Evolutionary conservation across 768 basidiomycete species (phyloP), one percentile per base, ranked within the genome.

Genomic region (Harrya chromipes): DNA sequence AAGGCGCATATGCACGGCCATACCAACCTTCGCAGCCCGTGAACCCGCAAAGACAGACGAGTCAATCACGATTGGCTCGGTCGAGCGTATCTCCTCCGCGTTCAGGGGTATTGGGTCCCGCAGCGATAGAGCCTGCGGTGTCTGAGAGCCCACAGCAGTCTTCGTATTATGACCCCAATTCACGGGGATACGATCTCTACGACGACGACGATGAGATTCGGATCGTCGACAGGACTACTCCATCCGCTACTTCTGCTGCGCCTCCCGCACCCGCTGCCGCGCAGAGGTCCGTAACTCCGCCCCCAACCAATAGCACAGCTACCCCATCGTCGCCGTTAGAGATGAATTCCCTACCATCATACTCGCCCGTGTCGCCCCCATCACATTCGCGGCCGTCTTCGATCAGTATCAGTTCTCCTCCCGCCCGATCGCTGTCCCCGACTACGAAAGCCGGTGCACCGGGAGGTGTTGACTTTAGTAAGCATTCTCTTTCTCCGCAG

Each of bases 101-200:
- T 35, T 61, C 55, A 0, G 59, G 46, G 3, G 17, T 58, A 4
- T 17, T 10, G 13, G 46, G 23, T 19, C 17, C 55, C 14, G 19
- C 39, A 13, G 33, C 27, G 0, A 2, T 27, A 13, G 61, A 46
- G 23, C 40, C 37, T 1, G 23, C 14, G 37, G 23, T 39, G 13
- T 39, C 52, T 52, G 13, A 43, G 10, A 19, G 4, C 29, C 29
- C 60, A 1, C 59, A 54, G 37, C 63, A 57, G 20, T 40, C 66
- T 2, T 63, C 71, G 29, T 69, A 72, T 47, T 72, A 70, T 40
- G 67, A 72, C 42, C 68, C 72, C 12, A 69, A 73, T 38, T 16
- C 62, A 0, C 54, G 53, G 1, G 67, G 58, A n/a, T 64, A 66
- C 38, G 64, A 66, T 45, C 52, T 65, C 38, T 64, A 64, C 20